Evolutionary conservation across 2,329 filamentous ascomycete genomes (phyloP).

Genomic region (Ceratocystis ficicola): DNA sequence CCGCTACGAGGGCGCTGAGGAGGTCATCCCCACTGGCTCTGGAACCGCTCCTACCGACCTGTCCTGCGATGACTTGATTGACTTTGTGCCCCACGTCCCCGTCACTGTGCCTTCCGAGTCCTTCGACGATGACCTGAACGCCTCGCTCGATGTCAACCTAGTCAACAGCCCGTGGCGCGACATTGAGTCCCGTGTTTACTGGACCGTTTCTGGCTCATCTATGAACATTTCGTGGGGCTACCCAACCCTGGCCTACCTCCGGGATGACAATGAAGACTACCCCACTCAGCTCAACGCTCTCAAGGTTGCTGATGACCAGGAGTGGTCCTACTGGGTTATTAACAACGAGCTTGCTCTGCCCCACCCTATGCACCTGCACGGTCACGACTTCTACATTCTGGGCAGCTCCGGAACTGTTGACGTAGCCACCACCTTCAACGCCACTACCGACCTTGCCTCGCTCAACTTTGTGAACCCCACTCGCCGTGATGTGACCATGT

Average conservation of each 20-base stretch:
- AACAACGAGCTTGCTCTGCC: slow-evolving; percentile 27
- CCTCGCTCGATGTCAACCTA: slow-evolving; percentile 26
- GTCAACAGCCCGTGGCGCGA: slow-evolving; percentile 22
- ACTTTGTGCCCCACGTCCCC: slow-evolving; percentile 26
- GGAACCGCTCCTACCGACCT: slow-evolving; percentile 27
- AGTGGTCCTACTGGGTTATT: slow-evolving; percentile 30
- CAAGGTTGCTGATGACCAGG: slow-evolving; percentile 23
- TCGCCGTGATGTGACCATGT: slow-evolving; percentile 40
- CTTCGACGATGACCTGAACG: slow-evolving; percentile 25
- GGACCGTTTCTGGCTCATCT: slow-evolving; percentile 29
- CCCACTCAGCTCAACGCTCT: slow-evolving; percentile 24
- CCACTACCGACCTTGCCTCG: slow-evolving; percentile 28
- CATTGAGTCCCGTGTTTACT: slow-evolving; percentile 26
- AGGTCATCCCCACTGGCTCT: slow-evolving; percentile 26
- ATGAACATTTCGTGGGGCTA: slow-evolving; percentile 34
- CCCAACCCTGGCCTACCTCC: slow-evolving; percentile 29
- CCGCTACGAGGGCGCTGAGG: slow-evolving; percentile 30
- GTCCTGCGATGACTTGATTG: slow-evolving; percentile 24
- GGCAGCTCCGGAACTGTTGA: slow-evolving; percentile 24
- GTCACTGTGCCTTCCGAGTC: slow-evolving; percentile 25
- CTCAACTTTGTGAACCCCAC: slow-evolving; percentile 39
- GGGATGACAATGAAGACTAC: slow-evolving; percentile 23
- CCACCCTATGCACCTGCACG: slow-evolving; percentile 40
- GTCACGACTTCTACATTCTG: slow-evolving; percentile 39
- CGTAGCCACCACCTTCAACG: slow-evolving; percentile 25